Percentiles rank a stretch among this genome's conserved stretches.
phyloP scores from a whole-genome alignment of 2,329 filamentous ascomycete genomes.

The Aspergillus persii region DNA sequence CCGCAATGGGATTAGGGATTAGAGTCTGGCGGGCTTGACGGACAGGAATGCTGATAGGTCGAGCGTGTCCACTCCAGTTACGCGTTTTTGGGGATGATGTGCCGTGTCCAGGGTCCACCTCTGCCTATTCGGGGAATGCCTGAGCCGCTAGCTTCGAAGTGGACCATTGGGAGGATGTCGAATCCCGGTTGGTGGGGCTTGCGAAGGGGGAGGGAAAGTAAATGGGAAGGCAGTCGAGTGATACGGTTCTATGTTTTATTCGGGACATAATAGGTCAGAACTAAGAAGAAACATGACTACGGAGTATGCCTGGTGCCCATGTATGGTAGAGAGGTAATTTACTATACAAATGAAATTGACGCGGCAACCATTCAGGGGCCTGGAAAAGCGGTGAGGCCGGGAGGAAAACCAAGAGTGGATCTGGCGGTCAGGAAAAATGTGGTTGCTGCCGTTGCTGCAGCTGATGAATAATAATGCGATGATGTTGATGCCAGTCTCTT shows the following conservation, averaged over 20 bases:
- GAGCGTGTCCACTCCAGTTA: conserved; percentile 13
- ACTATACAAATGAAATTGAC: conserved; percentile 1
- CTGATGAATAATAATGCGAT: neutral
- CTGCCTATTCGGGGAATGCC: conserved; percentile 14
- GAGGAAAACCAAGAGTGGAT: neutral
- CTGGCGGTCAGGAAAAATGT: neutral
- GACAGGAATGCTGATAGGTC: conserved; percentile 10
- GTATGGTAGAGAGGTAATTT: too few relatives aligned
- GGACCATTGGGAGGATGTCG: conserved; percentile 7
- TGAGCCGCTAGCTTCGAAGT: conserved; percentile 18
- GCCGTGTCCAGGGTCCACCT: conserved; percentile 17
- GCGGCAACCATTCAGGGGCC: neutral
- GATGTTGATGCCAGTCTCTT: neutral
- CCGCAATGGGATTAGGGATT: conserved; percentile 17
- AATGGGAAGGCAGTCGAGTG: neutral
- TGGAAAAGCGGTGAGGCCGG: conserved; percentile 22
- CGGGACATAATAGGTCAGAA: too few relatives aligned
- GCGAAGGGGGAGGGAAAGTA: neutral
- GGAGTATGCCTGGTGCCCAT: too few relatives aligned
- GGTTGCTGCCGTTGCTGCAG: neutral
- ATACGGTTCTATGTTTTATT: too few relatives aligned
- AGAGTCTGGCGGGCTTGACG: conserved; percentile 6
- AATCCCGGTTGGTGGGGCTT: neutral
- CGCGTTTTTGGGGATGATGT: conserved; percentile 25
- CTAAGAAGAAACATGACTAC: too few relatives aligned